Percentiles rank a stretch among this genome's conserved stretches.
These are phyloP conservation scores for Acmispon strigosus DNA, from an alignment of 306 rosid genomes.

Conservation along the genomic window DNA sequence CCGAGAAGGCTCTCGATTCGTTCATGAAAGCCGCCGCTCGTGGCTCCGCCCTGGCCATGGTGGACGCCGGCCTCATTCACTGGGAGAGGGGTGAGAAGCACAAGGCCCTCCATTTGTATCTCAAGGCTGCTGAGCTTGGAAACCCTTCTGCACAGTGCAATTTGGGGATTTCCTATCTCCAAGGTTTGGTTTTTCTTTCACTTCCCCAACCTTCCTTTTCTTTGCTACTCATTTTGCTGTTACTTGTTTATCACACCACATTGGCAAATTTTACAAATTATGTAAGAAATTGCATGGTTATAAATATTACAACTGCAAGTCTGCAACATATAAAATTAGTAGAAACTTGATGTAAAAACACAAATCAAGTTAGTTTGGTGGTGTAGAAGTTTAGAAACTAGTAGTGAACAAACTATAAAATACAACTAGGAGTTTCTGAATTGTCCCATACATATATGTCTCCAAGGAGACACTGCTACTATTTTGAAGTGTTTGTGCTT, in stretches of 20 bases:
- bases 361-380: too few relatives aligned
- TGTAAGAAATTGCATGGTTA: too few relatives aligned
- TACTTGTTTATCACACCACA: too few relatives aligned
- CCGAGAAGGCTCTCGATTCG: constrained; percentile 60
- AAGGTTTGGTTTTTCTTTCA: constrained; percentile 32
- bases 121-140: constrained; percentile 58
- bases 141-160: constrained; percentile 76
- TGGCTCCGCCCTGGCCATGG: constrained; percentile 81
- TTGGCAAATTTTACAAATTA: too few relatives aligned
- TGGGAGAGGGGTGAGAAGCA: constrained; percentile 66
- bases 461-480: too few relatives aligned
- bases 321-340: too few relatives aligned
- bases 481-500: too few relatives aligned
- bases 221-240: not conserved
- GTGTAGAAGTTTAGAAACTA: too few relatives aligned
- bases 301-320: too few relatives aligned
- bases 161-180: constrained; percentile 75
- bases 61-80: constrained; percentile 74
- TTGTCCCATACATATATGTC: too few relatives aligned
- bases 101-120: constrained; percentile 51
- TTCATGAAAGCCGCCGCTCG: constrained; percentile 62
- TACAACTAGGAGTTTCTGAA: not conserved
- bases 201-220: not conserved
- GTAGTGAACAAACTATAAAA: not conserved
- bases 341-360: too few relatives aligned